Conservation (phyloP, 2,329 filamentous ascomycete species). For the Sporothrix inflata region DNA sequence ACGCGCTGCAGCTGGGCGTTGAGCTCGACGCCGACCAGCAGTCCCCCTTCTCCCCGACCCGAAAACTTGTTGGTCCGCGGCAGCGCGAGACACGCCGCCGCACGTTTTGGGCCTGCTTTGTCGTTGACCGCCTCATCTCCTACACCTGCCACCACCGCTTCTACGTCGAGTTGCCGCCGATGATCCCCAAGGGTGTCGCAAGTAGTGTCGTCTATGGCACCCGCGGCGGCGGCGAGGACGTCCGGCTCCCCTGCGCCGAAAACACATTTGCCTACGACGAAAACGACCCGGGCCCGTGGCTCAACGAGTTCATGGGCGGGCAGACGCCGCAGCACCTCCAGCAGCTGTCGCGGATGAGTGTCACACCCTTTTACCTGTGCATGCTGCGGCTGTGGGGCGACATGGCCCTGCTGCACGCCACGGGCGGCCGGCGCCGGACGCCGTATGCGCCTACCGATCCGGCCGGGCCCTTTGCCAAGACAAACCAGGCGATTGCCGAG, state of each 20-base stretch:
- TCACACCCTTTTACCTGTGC: slow-evolving; percentile 14
- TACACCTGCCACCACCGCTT: slow-evolving; percentile 25
- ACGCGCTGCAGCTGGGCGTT: slow-evolving; percentile 35
- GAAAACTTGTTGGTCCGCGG: not conserved
- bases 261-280: slow-evolving; percentile 9
- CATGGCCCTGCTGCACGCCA: slow-evolving; percentile 22
- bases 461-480: not conserved
- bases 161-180: not conserved
- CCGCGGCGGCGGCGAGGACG: slow-evolving; percentile 11
- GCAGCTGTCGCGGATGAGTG: not conserved
- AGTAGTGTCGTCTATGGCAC: not conserved
- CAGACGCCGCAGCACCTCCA: not conserved
- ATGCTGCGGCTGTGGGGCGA: slow-evolving; percentile 22
- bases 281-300: slow-evolving; percentile 14
- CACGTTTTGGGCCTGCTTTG: slow-evolving; percentile 31
- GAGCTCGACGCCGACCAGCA: slow-evolving; percentile 25
- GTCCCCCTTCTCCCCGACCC: not conserved
- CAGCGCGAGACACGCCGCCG: slow-evolving; percentile 30
- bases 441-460: not conserved
- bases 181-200: not conserved
- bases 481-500: not conserved
- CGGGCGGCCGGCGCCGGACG: slow-evolving; percentile 11
- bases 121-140: slow-evolving; percentile 26
- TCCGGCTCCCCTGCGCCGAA: not conserved
- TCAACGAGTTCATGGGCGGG: not conserved